Evolutionary conservation across 2,329 filamentous ascomycete genomes (phyloP).

Genomic region (Coniochaeta sp.): DNA sequence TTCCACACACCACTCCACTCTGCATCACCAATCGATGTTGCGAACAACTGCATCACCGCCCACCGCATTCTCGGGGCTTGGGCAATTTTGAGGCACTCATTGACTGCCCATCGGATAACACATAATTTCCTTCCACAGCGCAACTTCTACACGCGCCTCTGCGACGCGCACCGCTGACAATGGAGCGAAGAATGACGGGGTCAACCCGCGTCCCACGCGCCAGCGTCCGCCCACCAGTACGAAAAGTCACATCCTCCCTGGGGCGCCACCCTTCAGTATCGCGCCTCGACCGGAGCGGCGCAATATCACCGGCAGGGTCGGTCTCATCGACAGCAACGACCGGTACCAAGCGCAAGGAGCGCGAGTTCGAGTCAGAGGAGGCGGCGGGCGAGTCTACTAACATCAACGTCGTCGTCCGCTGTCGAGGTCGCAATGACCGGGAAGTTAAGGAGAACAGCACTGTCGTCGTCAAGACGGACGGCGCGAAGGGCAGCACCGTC

Average conservation of each 20-base stretch:
- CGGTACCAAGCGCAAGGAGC: constrained; percentile 76
- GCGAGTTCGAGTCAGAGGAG: constrained; percentile 63
- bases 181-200: constrained; percentile 24
- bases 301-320: constrained; percentile 66
- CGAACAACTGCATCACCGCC: background rate
- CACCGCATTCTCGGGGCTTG: background rate
- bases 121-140: background rate
- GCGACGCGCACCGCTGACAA: constrained; percentile 13
- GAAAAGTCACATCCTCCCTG: background rate
- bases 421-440: constrained; percentile 83
- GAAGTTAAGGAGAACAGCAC: constrained; percentile 93
- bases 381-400: constrained; percentile 78
- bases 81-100: background rate
- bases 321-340: constrained; percentile 46
- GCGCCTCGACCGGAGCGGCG: constrained; percentile 30
- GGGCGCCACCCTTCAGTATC: constrained; percentile 13
- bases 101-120: background rate
- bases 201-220: constrained; percentile 16
- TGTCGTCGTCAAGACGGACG: constrained; percentile 81
- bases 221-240: constrained; percentile 14
- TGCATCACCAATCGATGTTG: background rate
- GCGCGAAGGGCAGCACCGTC: constrained; percentile 77
- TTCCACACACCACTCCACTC: background rate
- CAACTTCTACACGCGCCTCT: constrained; percentile 2
- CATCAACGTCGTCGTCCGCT: constrained; percentile 95